Conservation (phyloP, 2,329 filamentous ascomycete genomes). For the Ophiocordyceps unilateralis region DNA sequence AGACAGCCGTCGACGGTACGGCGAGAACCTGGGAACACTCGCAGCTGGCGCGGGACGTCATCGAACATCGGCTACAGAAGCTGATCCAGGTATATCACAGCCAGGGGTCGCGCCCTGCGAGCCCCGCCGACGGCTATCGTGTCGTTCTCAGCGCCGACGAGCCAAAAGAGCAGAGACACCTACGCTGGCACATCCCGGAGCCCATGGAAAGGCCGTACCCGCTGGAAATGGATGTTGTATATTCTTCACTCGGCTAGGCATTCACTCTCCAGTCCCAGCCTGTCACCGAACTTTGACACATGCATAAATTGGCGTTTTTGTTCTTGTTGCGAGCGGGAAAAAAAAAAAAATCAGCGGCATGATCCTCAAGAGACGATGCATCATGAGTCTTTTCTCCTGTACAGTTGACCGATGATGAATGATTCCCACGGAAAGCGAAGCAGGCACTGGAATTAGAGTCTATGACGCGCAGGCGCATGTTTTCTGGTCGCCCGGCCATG, state of each 20-base stretch:
- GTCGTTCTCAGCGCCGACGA: slow-evolving; percentile 12
- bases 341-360: too few relatives aligned
- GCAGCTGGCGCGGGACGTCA: slow-evolving; percentile 28
- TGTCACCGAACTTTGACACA: too few relatives aligned
- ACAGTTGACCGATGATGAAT: neutral
- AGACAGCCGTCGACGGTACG: slow-evolving; percentile 37
- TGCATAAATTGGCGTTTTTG: neutral
- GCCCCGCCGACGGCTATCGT: slow-evolving; percentile 12
- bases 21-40: slow-evolving; percentile 42
- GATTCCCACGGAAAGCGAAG: slow-evolving; percentile 1
- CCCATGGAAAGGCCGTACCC: slow-evolving; percentile 18
- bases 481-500: neutral
- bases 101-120: slow-evolving; percentile 11
- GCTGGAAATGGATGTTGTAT: slow-evolving; percentile 20
- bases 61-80: slow-evolving; percentile 21
- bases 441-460: neutral
- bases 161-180: slow-evolving; percentile 10
- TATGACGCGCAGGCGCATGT: neutral
- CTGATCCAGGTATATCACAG: slow-evolving; percentile 16
- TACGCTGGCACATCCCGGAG: slow-evolving; percentile 18
- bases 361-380: neutral
- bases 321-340: too few relatives aligned
- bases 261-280: too few relatives aligned
- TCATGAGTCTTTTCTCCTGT: neutral
- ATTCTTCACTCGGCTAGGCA: slow-evolving; percentile 10